These are phyloP conservation scores for Boechera retrofracta DNA, from an alignment of 345 rosid genomes.

Conservation along the genomic window DNA sequence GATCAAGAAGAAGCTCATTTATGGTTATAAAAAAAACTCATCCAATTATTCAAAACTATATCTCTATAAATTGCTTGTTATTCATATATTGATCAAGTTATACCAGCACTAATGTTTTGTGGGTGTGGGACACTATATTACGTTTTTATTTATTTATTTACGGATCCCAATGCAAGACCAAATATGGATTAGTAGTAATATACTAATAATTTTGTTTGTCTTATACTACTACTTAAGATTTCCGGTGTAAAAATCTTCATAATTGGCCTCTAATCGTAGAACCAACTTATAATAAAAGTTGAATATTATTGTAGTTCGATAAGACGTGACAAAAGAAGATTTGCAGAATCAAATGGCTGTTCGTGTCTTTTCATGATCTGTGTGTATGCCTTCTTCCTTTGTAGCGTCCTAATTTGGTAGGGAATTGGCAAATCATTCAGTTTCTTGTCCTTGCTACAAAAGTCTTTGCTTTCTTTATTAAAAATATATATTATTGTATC, in stretches of 20 bases:
- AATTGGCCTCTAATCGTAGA: slow-evolving; percentile 4
- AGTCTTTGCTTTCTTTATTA: slow-evolving; percentile 12
- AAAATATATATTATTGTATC: neutral
- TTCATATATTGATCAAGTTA: neutral
- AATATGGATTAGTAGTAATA: neutral
- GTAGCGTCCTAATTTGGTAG: slow-evolving; percentile 48
- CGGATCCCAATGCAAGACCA: neutral
- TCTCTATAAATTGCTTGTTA: neutral
- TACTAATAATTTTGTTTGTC: neutral
- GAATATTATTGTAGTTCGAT: slow-evolving; percentile 21
- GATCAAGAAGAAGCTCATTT: neutral
- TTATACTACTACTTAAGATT: neutral
- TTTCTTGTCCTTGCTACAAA: slow-evolving; percentile 38
- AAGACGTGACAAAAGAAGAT: slow-evolving; percentile 46
- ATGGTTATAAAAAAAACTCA: neutral
- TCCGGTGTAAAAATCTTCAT: slow-evolving; percentile 12
- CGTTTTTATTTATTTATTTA: too few species aligned
- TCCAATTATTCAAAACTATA: neutral
- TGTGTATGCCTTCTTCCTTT: slow-evolving; percentile 40
- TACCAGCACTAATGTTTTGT: neutral
- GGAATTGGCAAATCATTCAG: slow-evolving; percentile 50
- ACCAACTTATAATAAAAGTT: slow-evolving; percentile 14
- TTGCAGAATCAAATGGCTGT: slow-evolving; percentile 39
- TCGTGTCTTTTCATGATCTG: slow-evolving; percentile 40
- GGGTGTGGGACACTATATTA: neutral